Conservation (phyloP, 192 early-diverging fungal genomes). For the Coemansia aciculifera region DNA sequence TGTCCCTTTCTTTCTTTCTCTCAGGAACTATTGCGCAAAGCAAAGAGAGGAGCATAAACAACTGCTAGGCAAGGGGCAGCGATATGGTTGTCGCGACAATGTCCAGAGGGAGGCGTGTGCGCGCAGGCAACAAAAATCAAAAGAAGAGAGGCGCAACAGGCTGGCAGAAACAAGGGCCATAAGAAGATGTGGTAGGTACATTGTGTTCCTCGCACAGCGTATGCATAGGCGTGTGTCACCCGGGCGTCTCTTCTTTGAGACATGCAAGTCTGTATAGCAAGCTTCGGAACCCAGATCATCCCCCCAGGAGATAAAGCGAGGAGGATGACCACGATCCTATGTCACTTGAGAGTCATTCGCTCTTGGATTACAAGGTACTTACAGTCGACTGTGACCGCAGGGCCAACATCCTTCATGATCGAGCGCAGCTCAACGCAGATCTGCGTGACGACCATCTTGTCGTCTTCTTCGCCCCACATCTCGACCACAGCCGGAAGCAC, state of each 20-base stretch:
- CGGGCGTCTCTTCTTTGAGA: neutral
- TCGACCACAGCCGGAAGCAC: slow-evolving; percentile 69
- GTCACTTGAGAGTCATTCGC: neutral
- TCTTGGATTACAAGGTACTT: slow-evolving; percentile 20
- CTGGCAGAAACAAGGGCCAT: neutral
- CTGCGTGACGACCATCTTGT: slow-evolving; percentile 79
- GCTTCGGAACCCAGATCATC: neutral
- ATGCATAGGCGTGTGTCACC: slow-evolving; percentile 6
- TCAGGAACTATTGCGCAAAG: neutral
- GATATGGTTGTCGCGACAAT: neutral
- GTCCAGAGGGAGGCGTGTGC: neutral
- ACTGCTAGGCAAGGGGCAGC: neutral
- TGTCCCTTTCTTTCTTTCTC: neutral
- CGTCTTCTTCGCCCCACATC: slow-evolving; percentile 81
- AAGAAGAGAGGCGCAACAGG: neutral
- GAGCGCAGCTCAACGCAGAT: slow-evolving; percentile 72
- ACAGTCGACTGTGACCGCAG: slow-evolving; percentile 57
- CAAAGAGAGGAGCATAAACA: neutral
- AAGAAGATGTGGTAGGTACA: neutral
- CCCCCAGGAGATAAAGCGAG: neutral
- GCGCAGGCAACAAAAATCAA: neutral
- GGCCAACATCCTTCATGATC: slow-evolving; percentile 73
- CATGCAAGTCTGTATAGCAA: neutral
- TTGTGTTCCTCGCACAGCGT: neutral
- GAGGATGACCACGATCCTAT: neutral